Evolutionary conservation across 208 protist species (phyloP), one percentile per base, ranked within the genome.

Genomic region (Leptomonas pyrrhocoris): DNA sequence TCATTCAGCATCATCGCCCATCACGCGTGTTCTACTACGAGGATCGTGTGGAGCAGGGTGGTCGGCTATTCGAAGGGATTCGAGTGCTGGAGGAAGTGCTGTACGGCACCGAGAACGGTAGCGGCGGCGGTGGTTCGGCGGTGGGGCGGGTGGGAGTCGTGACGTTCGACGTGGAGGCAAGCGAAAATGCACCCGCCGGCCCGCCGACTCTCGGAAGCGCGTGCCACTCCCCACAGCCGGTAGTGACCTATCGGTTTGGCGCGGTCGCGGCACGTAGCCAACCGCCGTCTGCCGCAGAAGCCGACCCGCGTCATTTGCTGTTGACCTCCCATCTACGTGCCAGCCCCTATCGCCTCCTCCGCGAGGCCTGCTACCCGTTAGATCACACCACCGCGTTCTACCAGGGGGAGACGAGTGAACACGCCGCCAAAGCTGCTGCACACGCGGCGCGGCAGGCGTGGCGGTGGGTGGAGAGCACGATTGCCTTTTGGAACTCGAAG

Each of bases 21-120:
- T 23, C 55, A 2, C 77, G 70, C 21, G 80, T 93, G 31, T 93
- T 74, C 42, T 95, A 95, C 77, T 95, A 93, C 70, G 90, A 95
- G 56, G 90, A 95, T 57, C 78, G 88, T 13, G 69, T 66, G n/a
- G 80, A 92, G 50, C 87, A 93, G 66, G 90, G 87, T 0, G 63
- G 36, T 12, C 55, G 67, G 40, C 53, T 95, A 25, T 68, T 93
- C 12, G 75, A 80, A 36, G 85, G 85, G 16, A 81, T 93, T 30
- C 79, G 69, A 2, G 49, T 68, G 53, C 75, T 94, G 68, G 80
- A 84, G 42, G 51, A 60, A 18, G 68, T 73, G 25, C 63, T 85
- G 40, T 83, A 86, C 61, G 21, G 6, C 25, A 21, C 56, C 30
- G 4, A 21, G 36, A 11, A 31, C 43, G 68, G 38, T 40, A 27